A percentile compares a stretch with the other conserved stretches of the same genome.
These are phyloP conservation scores for Talaromyces thailandensis DNA, from an alignment of 495 filamentous ascomycete genomes.

Conservation along the genomic window DNA sequence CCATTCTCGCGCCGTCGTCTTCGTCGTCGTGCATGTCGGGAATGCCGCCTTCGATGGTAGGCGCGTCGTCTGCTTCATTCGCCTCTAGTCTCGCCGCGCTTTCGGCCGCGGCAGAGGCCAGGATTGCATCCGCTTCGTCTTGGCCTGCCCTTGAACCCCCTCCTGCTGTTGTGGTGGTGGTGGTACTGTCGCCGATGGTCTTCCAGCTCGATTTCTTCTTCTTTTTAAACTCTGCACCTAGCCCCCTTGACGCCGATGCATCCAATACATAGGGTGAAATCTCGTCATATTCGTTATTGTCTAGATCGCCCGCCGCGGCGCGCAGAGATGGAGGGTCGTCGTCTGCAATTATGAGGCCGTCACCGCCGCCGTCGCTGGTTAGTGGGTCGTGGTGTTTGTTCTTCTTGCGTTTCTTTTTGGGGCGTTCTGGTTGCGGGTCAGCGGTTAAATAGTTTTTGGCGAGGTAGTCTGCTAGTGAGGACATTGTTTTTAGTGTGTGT, in stretches of 20 bases:
- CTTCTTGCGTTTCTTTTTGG: slow-evolving; percentile 76
- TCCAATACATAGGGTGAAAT: slow-evolving; percentile 37
- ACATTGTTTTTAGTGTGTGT: slow-evolving; percentile 15
- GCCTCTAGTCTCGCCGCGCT: slow-evolving; percentile 28
- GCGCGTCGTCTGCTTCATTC: slow-evolving; percentile 39
- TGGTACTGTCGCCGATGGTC: slow-evolving; percentile 42
- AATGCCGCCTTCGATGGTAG: slow-evolving; percentile 19
- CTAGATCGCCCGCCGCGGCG: slow-evolving; percentile 19
- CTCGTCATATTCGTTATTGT: slow-evolving; percentile 34
- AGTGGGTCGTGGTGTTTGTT: slow-evolving; percentile 50
- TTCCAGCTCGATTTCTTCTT: slow-evolving; percentile 75
- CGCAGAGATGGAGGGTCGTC: slow-evolving; percentile 77
- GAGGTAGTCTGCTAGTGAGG: slow-evolving; percentile 69
- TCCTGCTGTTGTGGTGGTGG: slow-evolving; percentile 30
- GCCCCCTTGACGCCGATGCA: slow-evolving; percentile 16
- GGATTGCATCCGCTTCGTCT: slow-evolving; percentile 72
- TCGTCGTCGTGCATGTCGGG: slow-evolving; percentile 13
- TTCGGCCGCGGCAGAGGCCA: slow-evolving; percentile 64
- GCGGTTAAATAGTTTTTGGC: slow-evolving; percentile 90
- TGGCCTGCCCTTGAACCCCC: slow-evolving; percentile 28
- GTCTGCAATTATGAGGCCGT: slow-evolving; percentile 80
- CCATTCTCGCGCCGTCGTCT: slow-evolving; percentile 46
- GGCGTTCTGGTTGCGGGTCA: slow-evolving; percentile 48
- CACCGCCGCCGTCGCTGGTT: slow-evolving; percentile 18
- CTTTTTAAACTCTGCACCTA: slow-evolving; percentile 62